Conservation (phyloP, 2,329 filamentous ascomycete species). For the Paecilomyces variotii region DNA sequence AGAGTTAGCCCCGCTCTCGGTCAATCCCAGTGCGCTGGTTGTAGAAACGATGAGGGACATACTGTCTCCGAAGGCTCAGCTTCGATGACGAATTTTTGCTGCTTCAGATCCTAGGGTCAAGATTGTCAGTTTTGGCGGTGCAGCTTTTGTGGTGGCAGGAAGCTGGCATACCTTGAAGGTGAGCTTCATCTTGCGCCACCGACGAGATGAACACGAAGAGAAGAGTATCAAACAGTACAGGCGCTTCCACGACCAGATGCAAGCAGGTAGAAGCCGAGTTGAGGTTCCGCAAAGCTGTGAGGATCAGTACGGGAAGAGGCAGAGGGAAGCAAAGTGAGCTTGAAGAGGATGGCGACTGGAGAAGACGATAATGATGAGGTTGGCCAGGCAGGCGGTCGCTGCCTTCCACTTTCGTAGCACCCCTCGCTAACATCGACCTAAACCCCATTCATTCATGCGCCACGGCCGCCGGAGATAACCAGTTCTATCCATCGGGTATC, state of each 20-base stretch:
- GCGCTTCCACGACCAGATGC: background rate
- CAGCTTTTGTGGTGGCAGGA: conserved; percentile 14
- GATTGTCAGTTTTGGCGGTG: conserved; percentile 12
- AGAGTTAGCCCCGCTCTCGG: conserved; percentile 27
- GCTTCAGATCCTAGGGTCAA: conserved; percentile 75
- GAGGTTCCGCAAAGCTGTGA: background rate
- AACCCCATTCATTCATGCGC: conserved; percentile 2
- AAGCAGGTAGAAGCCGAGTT: background rate
- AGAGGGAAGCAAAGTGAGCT: background rate
- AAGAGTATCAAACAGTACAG: conserved; percentile 2
- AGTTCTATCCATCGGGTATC: background rate
- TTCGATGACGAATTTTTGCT: conserved; percentile 96
- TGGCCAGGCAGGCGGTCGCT: conserved; percentile 1
- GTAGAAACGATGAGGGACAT: conserved; percentile 32
- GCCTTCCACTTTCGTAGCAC: conserved; percentile 3
- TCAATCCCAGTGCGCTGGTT: conserved; percentile 5
- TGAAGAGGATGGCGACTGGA: conserved; percentile 1
- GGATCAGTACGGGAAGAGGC: background rate
- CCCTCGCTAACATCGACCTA: conserved; percentile 6
- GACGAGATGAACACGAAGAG: conserved; percentile 14
- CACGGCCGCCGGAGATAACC: background rate
- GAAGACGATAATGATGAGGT: conserved; percentile 4
- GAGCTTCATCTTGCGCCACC: conserved; percentile 55
- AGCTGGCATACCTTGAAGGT: conserved; percentile 55
- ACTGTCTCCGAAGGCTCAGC: conserved; percentile 89